Evolutionary conservation across 2,329 filamentous ascomycete genomes (phyloP).

Genomic region (Chaetomiaceae sp.): DNA sequence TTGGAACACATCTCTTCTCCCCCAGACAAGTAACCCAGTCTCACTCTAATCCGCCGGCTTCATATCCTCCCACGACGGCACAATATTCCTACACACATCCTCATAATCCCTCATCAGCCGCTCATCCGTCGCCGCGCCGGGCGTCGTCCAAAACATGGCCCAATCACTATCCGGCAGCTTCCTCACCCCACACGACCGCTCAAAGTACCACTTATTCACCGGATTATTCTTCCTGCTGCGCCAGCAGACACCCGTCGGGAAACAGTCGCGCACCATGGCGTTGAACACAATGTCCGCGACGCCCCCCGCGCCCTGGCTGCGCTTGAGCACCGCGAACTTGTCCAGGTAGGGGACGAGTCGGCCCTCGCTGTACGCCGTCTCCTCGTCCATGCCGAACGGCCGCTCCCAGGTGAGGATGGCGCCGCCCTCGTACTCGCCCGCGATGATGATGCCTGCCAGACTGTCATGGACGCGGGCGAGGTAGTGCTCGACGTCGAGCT

Average conservation of each 20-base stretch:
- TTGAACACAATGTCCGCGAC: slow-evolving; percentile 97
- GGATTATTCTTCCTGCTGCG: slow-evolving; percentile 84
- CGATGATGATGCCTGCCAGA: slow-evolving; percentile 88
- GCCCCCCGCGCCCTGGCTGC: slow-evolving; percentile 82
- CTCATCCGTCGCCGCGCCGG: slow-evolving; percentile 53
- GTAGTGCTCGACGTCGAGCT: slow-evolving; percentile 80
- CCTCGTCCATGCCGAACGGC: slow-evolving; percentile 56
- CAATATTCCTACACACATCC: slow-evolving; percentile 62
- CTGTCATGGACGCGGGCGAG: slow-evolving; percentile 73
- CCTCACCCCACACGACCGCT: slow-evolving; percentile 76
- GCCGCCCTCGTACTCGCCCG: slow-evolving; percentile 93
- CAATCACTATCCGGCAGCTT: slow-evolving; percentile 79
- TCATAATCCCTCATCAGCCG: slow-evolving; percentile 64
- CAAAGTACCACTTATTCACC: slow-evolving; percentile 99
- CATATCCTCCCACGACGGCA: slow-evolving; percentile 60
- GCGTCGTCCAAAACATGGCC: slow-evolving; percentile 98
- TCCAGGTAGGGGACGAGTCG: slow-evolving; percentile 89
- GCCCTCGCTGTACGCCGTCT: slow-evolving; percentile 49
- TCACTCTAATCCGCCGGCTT: slow-evolving; percentile 52
- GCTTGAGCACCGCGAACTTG: slow-evolving; percentile 91
- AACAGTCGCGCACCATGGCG: slow-evolving; percentile 85
- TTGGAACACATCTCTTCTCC: too few relatives aligned
- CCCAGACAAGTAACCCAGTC: too few relatives aligned
- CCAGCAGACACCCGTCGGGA: slow-evolving; percentile 89
- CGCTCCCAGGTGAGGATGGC: slow-evolving; percentile 93